phyloP scores from a whole-genome alignment of 164 flowering plant genomes.

The Echeveria elegans region DNA sequence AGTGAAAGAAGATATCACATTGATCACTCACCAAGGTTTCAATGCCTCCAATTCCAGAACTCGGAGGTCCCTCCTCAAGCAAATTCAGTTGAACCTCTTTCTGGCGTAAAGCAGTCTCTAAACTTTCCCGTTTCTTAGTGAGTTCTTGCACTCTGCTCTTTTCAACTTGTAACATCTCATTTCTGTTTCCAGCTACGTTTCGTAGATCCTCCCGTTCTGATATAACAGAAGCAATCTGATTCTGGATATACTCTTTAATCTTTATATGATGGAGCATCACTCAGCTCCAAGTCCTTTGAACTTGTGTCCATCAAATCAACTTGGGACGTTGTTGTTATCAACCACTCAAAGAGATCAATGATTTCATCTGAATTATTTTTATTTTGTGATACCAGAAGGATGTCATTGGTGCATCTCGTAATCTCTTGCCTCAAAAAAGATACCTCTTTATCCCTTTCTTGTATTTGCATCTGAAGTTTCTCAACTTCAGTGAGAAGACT shows the following conservation, averaged over 20 bases:
- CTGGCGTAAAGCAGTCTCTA: conserved; percentile 56
- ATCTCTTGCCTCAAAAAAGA: conserved; percentile 95
- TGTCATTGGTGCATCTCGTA: conserved; percentile 86
- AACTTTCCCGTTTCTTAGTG: conserved; percentile 33
- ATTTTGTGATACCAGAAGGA: conserved; percentile 55
- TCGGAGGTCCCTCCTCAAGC: conserved; percentile 30
- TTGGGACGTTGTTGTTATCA: conserved; percentile 33
- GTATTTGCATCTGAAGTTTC: conserved; percentile 76
- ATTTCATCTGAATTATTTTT: conserved; percentile 47
- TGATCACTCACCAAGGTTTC: conserved; percentile 63
- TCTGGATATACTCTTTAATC: conserved; percentile 48
- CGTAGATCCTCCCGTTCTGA: conserved; percentile 58
- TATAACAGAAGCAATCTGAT: conserved; percentile 38
- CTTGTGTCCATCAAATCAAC: conserved; percentile 27
- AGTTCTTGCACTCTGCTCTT: conserved; percentile 57
- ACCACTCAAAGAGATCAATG: conserved; percentile 52
- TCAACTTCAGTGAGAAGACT: conserved; percentile 82
- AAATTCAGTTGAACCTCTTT: conserved; percentile 54
- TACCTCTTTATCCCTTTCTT: conserved; percentile 74
- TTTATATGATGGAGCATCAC: conserved; percentile 27
- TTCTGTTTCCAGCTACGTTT: conserved; percentile 41
- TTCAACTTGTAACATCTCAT: conserved; percentile 52
- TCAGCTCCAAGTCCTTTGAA: conserved; percentile 21
- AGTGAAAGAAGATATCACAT: not conserved
- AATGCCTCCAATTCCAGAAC: conserved; percentile 60